phyloP scores from a whole-genome alignment of 2,329 filamentous ascomycete genomes.

The Ceratocystis eucalypticola region DNA sequence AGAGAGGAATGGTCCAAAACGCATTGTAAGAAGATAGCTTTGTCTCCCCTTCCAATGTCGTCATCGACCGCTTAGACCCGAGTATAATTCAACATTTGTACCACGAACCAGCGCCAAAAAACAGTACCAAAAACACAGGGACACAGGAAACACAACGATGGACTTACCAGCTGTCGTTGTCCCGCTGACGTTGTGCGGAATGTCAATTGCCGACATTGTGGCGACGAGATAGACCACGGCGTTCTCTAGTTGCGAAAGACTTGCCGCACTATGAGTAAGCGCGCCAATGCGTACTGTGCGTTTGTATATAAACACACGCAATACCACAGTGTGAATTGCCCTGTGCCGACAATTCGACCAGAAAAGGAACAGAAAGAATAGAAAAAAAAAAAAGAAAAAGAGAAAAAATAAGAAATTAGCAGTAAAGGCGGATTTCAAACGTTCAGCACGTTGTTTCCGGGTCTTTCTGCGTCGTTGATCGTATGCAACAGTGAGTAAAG shows the following conservation, averaged over 20 bases:
- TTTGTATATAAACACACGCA: background rate
- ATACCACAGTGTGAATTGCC: background rate
- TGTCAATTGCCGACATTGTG: slow-evolving; percentile 12
- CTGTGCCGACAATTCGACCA: background rate
- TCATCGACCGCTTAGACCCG: slow-evolving; percentile 5
- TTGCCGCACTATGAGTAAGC: background rate
- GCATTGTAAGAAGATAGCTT: background rate
- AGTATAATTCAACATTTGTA: background rate
- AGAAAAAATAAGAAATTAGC: background rate
- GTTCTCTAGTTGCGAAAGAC: background rate
- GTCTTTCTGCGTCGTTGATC: background rate
- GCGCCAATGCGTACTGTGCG: background rate
- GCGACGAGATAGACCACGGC: background rate
- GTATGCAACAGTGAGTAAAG: background rate
- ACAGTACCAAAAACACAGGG: background rate
- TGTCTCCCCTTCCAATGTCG: background rate
- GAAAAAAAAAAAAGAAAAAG: background rate
- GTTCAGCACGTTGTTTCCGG: background rate
- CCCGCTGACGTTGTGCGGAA: background rate
- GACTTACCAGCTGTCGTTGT: slow-evolving; percentile 11
- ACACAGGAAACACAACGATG: background rate
- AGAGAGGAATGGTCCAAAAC: background rate
- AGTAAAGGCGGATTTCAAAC: background rate
- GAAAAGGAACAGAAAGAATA: background rate
- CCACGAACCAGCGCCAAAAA: background rate